Evolutionary conservation across 345 rosid genomes (phyloP), one percentile per base, ranked within the genome.

Genomic region (Citrus maxima): DNA sequence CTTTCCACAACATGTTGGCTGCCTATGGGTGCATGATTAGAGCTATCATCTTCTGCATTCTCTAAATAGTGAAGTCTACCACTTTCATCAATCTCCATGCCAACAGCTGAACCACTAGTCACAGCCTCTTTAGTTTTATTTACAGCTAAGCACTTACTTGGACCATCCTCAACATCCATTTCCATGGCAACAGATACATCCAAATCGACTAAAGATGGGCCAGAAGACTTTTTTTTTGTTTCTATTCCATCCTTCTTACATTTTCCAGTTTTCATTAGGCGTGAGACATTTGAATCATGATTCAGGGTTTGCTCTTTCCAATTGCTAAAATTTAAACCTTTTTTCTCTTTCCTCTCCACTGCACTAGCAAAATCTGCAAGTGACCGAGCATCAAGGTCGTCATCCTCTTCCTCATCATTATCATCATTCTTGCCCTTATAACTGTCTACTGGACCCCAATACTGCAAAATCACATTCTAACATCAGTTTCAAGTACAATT

Each of bases 271-370:
- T 80, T 85, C 63, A 82, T 74, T 21, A 77, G 6, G 51, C 14
- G 12, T 3, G 24, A 70, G 34, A 58, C 72, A 60, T 46, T 72
- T 66, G 83, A 55, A 76, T 38, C 76, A 72, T 84, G 78, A 75
- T 84, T 80, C 27, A 77, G 49, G 49, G 77, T 34, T 61, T 84
- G 16, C 78, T 90, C 91, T 84, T 82, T 88, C 92, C 94, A 88
- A 66, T 28, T 70, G 32, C 82, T 85, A 69, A 93, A 84, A 82
- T 89, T 80, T 88, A 93, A 80, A 58, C 73, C 71, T 64, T 80
- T 87, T 78, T 82, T 93, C 88, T 88, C 89, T 82, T 90, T 95
- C 91, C 93, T 88, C 79, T 85, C 83, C 6, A 93, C 88, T 19
- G 96, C 94, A 72, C 85, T 75, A 70, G 97, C 97, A 80, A 89